Base-by-base conservation (phyloP, 345 rosid genomes). In the Durio zibethinus region DNA sequence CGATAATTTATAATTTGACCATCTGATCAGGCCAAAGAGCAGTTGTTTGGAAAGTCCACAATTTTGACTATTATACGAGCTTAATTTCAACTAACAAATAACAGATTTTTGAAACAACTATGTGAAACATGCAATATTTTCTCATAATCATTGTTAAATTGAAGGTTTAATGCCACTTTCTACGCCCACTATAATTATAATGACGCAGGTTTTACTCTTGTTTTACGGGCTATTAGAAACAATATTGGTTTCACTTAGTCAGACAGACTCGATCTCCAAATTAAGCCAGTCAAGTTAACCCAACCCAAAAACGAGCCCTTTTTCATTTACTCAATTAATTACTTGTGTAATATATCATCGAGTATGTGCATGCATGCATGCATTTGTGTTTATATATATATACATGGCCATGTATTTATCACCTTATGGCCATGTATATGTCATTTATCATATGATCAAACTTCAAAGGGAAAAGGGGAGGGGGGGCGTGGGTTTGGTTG, bases 401-500 rank as follows among this genome's bases (percentile, higher is more conserved):
- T 16, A 6, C 4, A 57, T 57, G 29, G 1, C 7, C 4, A 0
- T 0, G 4, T 36, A n/a, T n/a, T n/a, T n/a, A n/a, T 36, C 6
- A 36, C 38, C 38, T 38, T 38, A 38, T 6, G 63, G 63, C 20
- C 11, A 63, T 63, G 68, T 7, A 57, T 6, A 12, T 25, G 42
- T 33, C n/a, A 63, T 35, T 21, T 33, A 63, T 35, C n/a, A 62
- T 16, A 35, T 62, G 3, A 6, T 52, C 60, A 63, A 15, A 35
- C 21, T 33, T 73, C 38, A 80, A 75, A 18, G 42, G 36, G 10
- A 72, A 64, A 2, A 12, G 57, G 36, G 70, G 1, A 2, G 20
- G 57, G 36, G 70, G 1, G 7, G 4, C 4, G 10, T 57, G 25
- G 11, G 63, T 76, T 77, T 56, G 81, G 78, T 38, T 74, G 23